Evolutionary conservation across 2,329 filamentous ascomycete genomes (phyloP).

Genomic region (Trichoderma sp.): DNA sequence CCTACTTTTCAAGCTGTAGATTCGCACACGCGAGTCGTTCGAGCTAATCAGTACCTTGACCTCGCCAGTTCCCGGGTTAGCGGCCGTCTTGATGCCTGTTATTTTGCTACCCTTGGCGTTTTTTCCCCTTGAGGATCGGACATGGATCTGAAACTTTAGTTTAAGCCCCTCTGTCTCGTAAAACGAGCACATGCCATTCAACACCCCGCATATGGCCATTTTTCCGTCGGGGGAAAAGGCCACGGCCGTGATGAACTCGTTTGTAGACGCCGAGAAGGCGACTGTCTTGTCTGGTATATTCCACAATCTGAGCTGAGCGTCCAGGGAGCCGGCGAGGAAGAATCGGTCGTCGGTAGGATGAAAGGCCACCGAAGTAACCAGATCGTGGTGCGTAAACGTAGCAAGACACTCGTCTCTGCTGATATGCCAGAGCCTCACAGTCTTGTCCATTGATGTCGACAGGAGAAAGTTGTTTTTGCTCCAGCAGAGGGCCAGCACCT

Average conservation of each 20-base stretch:
- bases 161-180: conserved; percentile 92
- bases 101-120: conserved; percentile 98
- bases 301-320: conserved; percentile 87
- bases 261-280: conserved; percentile 75
- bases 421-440: conserved; percentile 91
- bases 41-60: conserved; percentile 88
- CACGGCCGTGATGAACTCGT: conserved; percentile 91
- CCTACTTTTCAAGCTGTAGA: conserved; percentile 88
- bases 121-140: conserved; percentile 88
- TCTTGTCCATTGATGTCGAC: conserved; percentile 98
- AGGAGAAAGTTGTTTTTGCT: conserved; percentile 98
- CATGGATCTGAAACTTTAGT: conserved; percentile 82
- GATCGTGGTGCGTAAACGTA: conserved; percentile 92
- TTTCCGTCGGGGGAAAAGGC: conserved; percentile 92
- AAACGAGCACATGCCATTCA: conserved; percentile 84
- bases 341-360: conserved; percentile 95
- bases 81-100: conserved; percentile 84
- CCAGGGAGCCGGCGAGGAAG: conserved; percentile 90
- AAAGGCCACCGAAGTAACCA: conserved; percentile 92
- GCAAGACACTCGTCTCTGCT: conserved; percentile 84
- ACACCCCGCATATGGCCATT: conserved; percentile 82
- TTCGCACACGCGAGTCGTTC: conserved; percentile 88
- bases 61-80: conserved; percentile 61
- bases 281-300: conserved; percentile 97
- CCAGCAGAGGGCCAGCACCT: conserved; percentile 92